Base-by-base conservation (phyloP, 352 stramenopile genomes). In the Globisporangium solare region DNA sequence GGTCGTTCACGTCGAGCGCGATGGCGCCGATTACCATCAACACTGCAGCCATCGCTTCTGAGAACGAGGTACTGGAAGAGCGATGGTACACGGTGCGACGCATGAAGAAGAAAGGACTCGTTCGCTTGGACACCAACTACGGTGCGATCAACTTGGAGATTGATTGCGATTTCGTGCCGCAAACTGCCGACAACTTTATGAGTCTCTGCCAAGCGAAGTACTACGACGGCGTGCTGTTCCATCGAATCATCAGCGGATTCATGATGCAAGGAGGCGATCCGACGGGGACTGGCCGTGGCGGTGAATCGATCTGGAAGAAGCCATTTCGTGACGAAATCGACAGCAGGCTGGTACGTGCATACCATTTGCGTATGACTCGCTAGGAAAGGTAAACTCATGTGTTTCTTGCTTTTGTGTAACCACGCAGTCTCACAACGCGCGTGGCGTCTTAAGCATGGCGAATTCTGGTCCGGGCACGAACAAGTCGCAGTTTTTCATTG, bases 401-500 rank as follows among this genome's bases (percentile, higher is more conserved):
- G 6, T 47, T 48, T 18, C 14, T 51, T 17, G 48, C 35, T 51
- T 18, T n/a, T 57, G 35, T 31, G 40, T 13, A 10, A 1, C 10
- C 10, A 10, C 46, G 14, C 47, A 92, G 71, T 79, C 63, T 41
- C 97, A 99, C 68, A 80, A 91, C 32, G 82, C 74, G 24, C 67
- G 77, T 24, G 97, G 96, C 8, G 79, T 99, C 24, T 55, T 99
- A 24, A 97, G 82, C 49, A 99, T 99, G 96, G 97, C 97, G 0
- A 99, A 99, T 65, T 86, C 90, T 11, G 97, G 97, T 10, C 82
- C 88, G n/a, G 79, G 93, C 21, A 98, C 93, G 2, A 99, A 99
- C 71, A 88, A 86, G 27, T 96, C 89, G n/a, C 97, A 99, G 83
- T 99, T 99, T 73, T 99, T 99, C 70, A 96, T 99, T 59, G 99